Conservation (phyloP, 1,139 yeast genomes). For the Meyerozyma athensensis region DNA sequence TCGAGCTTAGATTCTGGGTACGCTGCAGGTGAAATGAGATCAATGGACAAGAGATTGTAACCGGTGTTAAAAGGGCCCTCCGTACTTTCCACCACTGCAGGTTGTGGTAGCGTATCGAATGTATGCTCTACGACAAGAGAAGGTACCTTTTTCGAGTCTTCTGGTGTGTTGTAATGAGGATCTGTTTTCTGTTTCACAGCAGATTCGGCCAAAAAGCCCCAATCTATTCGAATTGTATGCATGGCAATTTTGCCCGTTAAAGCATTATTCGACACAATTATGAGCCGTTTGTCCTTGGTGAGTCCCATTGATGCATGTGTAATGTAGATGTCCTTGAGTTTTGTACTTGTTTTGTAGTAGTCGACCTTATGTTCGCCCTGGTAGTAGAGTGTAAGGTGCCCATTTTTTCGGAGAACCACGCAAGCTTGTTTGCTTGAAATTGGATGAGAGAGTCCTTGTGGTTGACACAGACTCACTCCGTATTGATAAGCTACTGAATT, state of each 20-base stretch:
- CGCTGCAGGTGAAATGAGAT: constrained; percentile 40
- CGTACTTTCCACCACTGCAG: constrained; percentile 16
- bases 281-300: constrained; percentile 42
- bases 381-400: constrained; percentile 53
- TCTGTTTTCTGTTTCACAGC: constrained; percentile 45
- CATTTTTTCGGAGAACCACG: constrained; percentile 60
- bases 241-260: constrained; percentile 38
- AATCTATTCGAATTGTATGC: constrained; percentile 47
- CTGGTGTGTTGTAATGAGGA: constrained; percentile 52
- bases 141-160: constrained; percentile 31
- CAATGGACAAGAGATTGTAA: constrained; percentile 22
- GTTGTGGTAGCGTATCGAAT: constrained; percentile 27
- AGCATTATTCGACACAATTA: constrained; percentile 46
- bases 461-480: constrained; percentile 53
- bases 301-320: constrained; percentile 60
- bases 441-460: constrained; percentile 68
- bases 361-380: constrained; percentile 63
- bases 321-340: constrained; percentile 23
- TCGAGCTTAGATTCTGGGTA: constrained; percentile 32
- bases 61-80: constrained; percentile 8
- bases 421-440: constrained; percentile 67
- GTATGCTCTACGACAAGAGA: constrained; percentile 19
- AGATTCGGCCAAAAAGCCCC: constrained; percentile 55
- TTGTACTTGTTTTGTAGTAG: constrained; percentile 34
- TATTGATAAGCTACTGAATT: constrained; percentile 37